These are phyloP conservation scores for Spathaspora arborariae DNA, from an alignment of 805 yeast species.

Conservation along the genomic window DNA sequence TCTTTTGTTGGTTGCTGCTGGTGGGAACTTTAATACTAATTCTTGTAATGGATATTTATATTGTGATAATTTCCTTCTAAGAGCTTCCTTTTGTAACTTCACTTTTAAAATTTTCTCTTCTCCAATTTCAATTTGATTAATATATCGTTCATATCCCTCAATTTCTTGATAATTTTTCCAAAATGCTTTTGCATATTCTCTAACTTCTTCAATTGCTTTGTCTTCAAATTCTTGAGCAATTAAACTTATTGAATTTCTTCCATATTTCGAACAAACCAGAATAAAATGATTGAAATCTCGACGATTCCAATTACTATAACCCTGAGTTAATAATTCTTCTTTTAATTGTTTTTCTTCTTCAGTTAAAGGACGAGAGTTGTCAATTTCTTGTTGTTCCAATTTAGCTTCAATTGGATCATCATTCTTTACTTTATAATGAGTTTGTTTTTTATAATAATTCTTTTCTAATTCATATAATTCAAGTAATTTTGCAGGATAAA, in stretches of 20 bases:
- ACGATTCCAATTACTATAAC: slow-evolving; percentile 80
- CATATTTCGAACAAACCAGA: slow-evolving; percentile 68
- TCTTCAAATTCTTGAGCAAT: slow-evolving; percentile 81
- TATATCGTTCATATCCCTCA: slow-evolving; percentile 84
- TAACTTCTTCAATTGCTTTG: slow-evolving; percentile 75
- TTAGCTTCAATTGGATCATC: slow-evolving; percentile 50
- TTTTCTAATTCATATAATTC: slow-evolving; percentile 81
- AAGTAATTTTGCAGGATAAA: slow-evolving; percentile 71
- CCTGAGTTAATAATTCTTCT: slow-evolving; percentile 54
- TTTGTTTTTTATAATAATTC: slow-evolving; percentile 66
- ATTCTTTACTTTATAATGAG: slow-evolving; percentile 56
- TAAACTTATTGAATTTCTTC: slow-evolving; percentile 66
- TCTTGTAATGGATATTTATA: slow-evolving; percentile 80
- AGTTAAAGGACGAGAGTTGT: slow-evolving; percentile 74
- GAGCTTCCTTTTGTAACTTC: slow-evolving; percentile 70
- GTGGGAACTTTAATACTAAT: slow-evolving; percentile 66
- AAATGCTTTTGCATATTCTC: slow-evolving; percentile 71
- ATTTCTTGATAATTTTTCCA: slow-evolving; percentile 78
- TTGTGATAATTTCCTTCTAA: slow-evolving; percentile 68
- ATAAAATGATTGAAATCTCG: slow-evolving; percentile 85
- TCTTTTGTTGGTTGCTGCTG: slow-evolving; percentile 57
- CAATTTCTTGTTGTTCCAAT: slow-evolving; percentile 69
- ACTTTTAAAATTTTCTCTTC: slow-evolving; percentile 73
- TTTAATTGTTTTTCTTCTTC: slow-evolving; percentile 73
- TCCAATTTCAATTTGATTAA: slow-evolving; percentile 80